Evolutionary conservation across 768 basidiomycete genomes (phyloP).

Genomic region (Pisolithus microcarpus): DNA sequence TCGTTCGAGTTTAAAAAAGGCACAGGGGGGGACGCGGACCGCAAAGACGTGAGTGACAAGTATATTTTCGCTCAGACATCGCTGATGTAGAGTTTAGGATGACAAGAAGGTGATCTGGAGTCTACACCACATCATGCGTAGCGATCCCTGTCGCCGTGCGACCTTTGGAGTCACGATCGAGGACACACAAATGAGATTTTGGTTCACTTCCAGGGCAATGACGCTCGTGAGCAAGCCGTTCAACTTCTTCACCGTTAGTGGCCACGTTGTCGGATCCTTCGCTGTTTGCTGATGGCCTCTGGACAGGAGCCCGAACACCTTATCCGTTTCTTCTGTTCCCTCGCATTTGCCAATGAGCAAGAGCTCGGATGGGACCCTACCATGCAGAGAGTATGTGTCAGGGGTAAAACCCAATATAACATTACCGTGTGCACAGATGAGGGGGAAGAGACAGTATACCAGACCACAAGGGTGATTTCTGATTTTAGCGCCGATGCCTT

Average conservation of each 20-base stretch:
- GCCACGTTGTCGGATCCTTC: too few species aligned
- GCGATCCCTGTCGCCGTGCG: constrained; percentile 20
- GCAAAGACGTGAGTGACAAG: not conserved
- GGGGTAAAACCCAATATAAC: too few species aligned
- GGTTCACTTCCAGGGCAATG: constrained; percentile 20
- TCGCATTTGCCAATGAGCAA: not conserved
- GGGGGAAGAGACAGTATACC: too few species aligned
- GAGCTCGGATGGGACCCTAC: constrained; percentile 1
- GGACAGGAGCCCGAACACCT: not conserved
- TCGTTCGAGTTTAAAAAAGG: too few species aligned
- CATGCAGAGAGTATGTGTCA: too few species aligned
- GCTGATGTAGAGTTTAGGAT: not conserved
- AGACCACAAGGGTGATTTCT: too few species aligned
- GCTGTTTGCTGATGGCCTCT: not conserved
- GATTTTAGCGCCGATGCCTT: not conserved
- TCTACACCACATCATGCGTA: constrained; percentile 17
- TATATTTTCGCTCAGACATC: not conserved
- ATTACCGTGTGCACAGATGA: too few species aligned
- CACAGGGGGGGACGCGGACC: not conserved
- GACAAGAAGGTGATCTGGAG: constrained; percentile 14
- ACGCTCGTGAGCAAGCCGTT: constrained; percentile 12
- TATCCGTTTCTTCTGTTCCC: not conserved
- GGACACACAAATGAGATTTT: constrained; percentile 17
- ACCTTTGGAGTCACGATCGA: constrained; percentile 23
- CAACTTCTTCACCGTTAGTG: constrained; percentile 9